Percentiles rank a stretch among this genome's conserved stretches.
Conservation (phyloP, 192 early-diverging fungal genomes). For the Backusella sp. region DNA sequence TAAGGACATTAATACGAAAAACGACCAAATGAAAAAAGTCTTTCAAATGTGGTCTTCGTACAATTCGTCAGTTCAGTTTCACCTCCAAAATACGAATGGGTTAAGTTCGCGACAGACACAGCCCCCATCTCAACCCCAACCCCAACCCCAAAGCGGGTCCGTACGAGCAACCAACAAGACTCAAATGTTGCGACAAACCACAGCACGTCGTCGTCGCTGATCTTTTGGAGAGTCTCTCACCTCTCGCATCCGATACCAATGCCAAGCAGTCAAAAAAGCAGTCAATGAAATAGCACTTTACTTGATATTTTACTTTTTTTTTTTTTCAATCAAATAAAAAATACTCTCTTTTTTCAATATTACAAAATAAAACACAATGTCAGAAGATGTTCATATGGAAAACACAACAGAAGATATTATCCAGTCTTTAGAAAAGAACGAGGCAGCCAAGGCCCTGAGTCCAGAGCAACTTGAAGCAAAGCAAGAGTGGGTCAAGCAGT, state of each 20-base stretch:
- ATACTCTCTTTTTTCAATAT: neutral
- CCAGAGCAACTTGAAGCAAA: conserved; percentile 46
- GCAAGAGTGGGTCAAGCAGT: conserved; percentile 76
- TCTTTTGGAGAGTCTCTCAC: neutral
- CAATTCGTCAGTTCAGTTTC: conserved; percentile 34
- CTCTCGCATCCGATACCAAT: too few relatives aligned
- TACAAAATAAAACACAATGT: conserved; percentile 2
- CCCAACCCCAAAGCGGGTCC: neutral
- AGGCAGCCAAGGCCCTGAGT: conserved; percentile 18
- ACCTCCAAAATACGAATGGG: conserved; percentile 29
- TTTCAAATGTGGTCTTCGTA: conserved; percentile 43
- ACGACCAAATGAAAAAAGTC: conserved; percentile 30
- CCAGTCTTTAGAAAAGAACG: neutral
- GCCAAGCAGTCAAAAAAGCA: neutral
- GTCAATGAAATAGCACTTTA: neutral
- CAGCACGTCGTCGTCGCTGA: neutral
- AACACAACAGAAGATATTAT: neutral
- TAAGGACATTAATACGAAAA: conserved; percentile 40
- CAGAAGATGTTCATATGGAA: conserved; percentile 8
- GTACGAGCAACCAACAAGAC: neutral
- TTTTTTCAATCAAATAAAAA: neutral
- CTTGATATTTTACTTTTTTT: neutral
- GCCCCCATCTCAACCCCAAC: neutral
- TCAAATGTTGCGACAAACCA: neutral
- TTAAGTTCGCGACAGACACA: neutral